A percentile compares a stretch with the other conserved stretches of the same genome.
These are phyloP conservation scores for Lasiosphaeria miniovina DNA, from an alignment of 495 filamentous ascomycete genomes.

Conservation along the genomic window DNA sequence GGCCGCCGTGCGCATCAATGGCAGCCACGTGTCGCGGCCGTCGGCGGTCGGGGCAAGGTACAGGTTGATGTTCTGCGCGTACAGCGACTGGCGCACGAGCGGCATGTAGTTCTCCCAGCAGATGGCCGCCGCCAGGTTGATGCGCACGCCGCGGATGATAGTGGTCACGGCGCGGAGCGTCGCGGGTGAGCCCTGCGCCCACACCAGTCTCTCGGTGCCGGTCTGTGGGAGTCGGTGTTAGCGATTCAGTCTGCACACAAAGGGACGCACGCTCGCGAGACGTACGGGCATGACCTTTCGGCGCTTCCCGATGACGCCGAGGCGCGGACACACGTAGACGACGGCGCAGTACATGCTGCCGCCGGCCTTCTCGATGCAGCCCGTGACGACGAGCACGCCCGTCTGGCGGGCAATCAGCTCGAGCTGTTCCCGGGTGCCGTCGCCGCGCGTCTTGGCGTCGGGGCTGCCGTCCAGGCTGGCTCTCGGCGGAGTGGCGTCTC, in stretches of 20 bases:
- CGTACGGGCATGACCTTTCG: conserved; percentile 86
- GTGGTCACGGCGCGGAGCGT: conserved; percentile 81
- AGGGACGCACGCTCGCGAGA: conserved; percentile 10
- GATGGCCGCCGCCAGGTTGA: conserved; percentile 82
- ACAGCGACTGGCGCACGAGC: conserved; percentile 66
- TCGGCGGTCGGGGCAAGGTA: conserved; percentile 94
- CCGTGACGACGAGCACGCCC: conserved; percentile 74
- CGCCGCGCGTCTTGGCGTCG: conserved; percentile 54
- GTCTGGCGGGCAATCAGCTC: conserved; percentile 72
- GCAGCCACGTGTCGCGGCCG: conserved; percentile 75
- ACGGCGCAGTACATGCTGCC: conserved; percentile 83
- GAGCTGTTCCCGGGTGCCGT: conserved; percentile 80
- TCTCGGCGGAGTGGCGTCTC: neutral
- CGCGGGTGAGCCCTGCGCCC: conserved; percentile 81
- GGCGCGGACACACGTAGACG: conserved; percentile 74
- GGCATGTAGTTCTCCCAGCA: conserved; percentile 99
- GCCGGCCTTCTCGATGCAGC: conserved; percentile 74
- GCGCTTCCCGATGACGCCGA: conserved; percentile 77
- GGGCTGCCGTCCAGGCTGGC: neutral
- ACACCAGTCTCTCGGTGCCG: conserved; percentile 76
- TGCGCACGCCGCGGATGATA: conserved; percentile 68
- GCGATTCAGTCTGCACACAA: neutral
- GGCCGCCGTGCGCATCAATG: conserved; percentile 76
- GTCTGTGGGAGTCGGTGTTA: conserved; percentile 47
- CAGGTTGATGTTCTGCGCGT: conserved; percentile 87